phyloP scores from a whole-genome alignment of 805 yeast genomes.

The Hanseniaspora lachancei region DNA sequence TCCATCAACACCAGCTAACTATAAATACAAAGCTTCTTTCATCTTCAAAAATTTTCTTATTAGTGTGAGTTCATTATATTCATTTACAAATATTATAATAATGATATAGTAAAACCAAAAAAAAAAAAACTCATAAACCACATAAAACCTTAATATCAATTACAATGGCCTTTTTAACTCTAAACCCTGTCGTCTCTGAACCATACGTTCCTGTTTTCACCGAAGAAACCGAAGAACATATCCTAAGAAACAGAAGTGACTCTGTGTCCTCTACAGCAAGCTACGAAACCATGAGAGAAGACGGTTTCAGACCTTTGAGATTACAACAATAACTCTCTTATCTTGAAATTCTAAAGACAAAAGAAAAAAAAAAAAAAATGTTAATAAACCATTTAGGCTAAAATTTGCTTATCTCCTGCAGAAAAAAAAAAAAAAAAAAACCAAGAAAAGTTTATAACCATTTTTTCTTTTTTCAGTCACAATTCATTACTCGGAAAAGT shows the following conservation, averaged over 20 bases:
- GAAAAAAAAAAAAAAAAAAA: no score
- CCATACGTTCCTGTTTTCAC: conserved; percentile 6
- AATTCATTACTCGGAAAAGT: not conserved
- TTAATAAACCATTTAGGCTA: not conserved
- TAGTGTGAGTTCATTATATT: no score
- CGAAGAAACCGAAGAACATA: not conserved
- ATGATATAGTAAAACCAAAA: no score
- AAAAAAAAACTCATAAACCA: no score
- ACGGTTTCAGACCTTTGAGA: conserved; percentile 9
- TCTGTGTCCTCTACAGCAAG: conserved; percentile 5
- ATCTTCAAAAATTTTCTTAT: no score
- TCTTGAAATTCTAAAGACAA: not conserved
- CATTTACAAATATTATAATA: no score
- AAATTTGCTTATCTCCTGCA: no score
- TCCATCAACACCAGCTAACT: no score
- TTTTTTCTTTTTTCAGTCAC: not conserved
- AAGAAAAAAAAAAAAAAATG: not conserved
- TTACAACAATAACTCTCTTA: not conserved
- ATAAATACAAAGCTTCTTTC: no score
- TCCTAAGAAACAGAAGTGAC: conserved; percentile 2
- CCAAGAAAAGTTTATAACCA: no score
- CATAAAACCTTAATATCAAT: not conserved
- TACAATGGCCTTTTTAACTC: conserved; percentile 12
- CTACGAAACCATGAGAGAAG: not conserved
- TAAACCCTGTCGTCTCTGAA: conserved; percentile 10